Evolutionary conservation across 306 rosid genomes (phyloP).

Genomic region (Vigna unguiculata): DNA sequence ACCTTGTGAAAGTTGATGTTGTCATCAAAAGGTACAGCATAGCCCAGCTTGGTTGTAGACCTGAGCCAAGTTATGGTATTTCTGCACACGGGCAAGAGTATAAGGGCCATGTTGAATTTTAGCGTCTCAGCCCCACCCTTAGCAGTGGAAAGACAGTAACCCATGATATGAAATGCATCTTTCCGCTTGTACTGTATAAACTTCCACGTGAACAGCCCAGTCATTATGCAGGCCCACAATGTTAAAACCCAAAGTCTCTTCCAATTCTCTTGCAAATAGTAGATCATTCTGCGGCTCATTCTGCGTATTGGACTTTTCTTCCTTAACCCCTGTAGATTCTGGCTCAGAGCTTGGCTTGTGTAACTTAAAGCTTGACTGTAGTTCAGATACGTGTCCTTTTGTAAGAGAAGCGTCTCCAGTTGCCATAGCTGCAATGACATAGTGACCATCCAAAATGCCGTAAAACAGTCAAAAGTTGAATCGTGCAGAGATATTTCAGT

Average conservation of each 20-base stretch:
- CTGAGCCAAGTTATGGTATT: slow-evolving; percentile 96
- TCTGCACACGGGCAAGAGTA: slow-evolving; percentile 92
- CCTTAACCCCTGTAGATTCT: slow-evolving; percentile 92
- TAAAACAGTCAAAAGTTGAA: slow-evolving; percentile 45
- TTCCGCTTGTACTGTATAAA: slow-evolving; percentile 75
- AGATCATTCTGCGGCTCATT: slow-evolving; percentile 69
- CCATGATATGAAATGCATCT: slow-evolving; percentile 69
- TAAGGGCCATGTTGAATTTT: slow-evolving; percentile 95
- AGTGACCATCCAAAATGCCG: slow-evolving; percentile 44
- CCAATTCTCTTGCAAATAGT: slow-evolving; percentile 94
- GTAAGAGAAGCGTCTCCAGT: slow-evolving; percentile 91
- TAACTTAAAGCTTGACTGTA: slow-evolving; percentile 98
- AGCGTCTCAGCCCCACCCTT: slow-evolving; percentile 95
- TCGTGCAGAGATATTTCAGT: slow-evolving; percentile 37
- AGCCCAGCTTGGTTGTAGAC: slow-evolving; percentile 74
- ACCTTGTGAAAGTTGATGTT: slow-evolving; percentile 99
- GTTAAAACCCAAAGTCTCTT: slow-evolving; percentile 86
- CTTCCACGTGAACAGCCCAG: slow-evolving; percentile 87
- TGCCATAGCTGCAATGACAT: slow-evolving; percentile 85
- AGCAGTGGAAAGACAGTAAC: slow-evolving; percentile 88
- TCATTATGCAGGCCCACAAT: slow-evolving; percentile 77
- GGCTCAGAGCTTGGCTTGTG: slow-evolving; percentile 99
- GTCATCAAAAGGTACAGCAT: slow-evolving; percentile 88
- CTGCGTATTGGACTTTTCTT: slow-evolving; percentile 72
- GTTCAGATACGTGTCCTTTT: slow-evolving; percentile 92